Percentiles rank a stretch among this genome's conserved stretches.
Evolutionary conservation across 225 moss, liverwort and hornwort species (phyloP).

Genomic region (Straminergon stramineum): DNA sequence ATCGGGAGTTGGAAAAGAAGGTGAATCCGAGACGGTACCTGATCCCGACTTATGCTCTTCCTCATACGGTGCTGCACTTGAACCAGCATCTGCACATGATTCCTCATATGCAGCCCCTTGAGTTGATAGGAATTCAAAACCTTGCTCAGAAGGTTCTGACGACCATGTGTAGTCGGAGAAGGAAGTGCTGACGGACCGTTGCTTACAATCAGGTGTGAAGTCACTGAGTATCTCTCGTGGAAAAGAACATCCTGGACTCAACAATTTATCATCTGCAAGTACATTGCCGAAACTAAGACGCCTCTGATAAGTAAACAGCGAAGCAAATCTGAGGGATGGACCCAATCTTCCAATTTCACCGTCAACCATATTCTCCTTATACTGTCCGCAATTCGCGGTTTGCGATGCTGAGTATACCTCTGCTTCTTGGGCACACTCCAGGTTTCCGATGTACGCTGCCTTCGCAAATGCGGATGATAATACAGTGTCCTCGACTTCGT

Average conservation of each 20-base stretch:
- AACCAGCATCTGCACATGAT: background rate
- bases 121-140: background rate
- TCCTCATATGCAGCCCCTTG: background rate
- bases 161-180: constrained; percentile 21
- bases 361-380: background rate
- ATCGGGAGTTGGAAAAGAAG: background rate
- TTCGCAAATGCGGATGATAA: background rate
- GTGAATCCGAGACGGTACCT: background rate
- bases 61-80: background rate
- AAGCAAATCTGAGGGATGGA: background rate
- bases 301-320: background rate
- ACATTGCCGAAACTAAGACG: constrained; percentile 15
- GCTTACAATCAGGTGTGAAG: background rate
- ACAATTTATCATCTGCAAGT: background rate
- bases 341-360: background rate
- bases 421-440: background rate
- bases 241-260: background rate
- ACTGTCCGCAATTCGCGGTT: background rate
- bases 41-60: background rate
- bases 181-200: background rate
- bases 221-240: background rate
- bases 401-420: background rate
- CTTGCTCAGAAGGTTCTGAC: constrained; percentile 17
- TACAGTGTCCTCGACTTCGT: background rate
- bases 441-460: background rate